Evolutionary conservation across 495 filamentous ascomycete genomes (phyloP).

Genomic region (Staphylotrichum tortipilum): DNA sequence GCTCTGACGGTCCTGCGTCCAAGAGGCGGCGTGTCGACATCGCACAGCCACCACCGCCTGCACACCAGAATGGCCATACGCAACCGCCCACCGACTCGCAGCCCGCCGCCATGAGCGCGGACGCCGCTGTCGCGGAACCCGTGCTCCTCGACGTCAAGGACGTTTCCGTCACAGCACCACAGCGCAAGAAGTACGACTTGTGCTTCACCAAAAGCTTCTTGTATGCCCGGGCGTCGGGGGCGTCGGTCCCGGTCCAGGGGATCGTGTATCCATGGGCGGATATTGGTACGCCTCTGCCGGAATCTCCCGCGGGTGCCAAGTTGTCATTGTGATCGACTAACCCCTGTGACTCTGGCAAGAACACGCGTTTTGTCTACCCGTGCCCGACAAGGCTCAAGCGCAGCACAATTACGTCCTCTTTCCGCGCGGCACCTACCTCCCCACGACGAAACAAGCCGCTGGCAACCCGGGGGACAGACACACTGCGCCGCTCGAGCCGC

Average conservation of each 20-base stretch:
- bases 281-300: slow-evolving; percentile 52
- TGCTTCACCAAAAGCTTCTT: slow-evolving; percentile 60
- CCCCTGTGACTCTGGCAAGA: slow-evolving; percentile 35
- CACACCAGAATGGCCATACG: slow-evolving; percentile 13
- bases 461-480: slow-evolving; percentile 22
- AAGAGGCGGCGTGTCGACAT: slow-evolving; percentile 46
- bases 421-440: slow-evolving; percentile 54
- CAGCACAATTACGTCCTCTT: slow-evolving; percentile 88
- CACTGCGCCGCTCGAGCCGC: slow-evolving; percentile 53
- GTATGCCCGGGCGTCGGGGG: slow-evolving; percentile 56
- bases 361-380: slow-evolving; percentile 71
- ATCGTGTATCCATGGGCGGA: slow-evolving; percentile 57
- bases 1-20: slow-evolving; percentile 28
- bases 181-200: slow-evolving; percentile 84
- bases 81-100: slow-evolving; percentile 1
- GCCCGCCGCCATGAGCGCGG: slow-evolving; percentile 6
- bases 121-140: slow-evolving; percentile 36
- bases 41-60: slow-evolving; percentile 16
- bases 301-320: no score
- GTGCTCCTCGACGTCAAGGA: slow-evolving; percentile 57
- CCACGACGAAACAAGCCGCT: slow-evolving; percentile 15
- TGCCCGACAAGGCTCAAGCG: slow-evolving; percentile 81
- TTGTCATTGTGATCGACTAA: no score
- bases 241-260: slow-evolving; percentile 58
- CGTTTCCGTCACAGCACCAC: slow-evolving; percentile 68